Evolutionary conservation across 495 filamentous ascomycete genomes (phyloP), one percentile per base, ranked within the genome.

Genomic region (Aspergillus sclerotiicarbonarius): DNA sequence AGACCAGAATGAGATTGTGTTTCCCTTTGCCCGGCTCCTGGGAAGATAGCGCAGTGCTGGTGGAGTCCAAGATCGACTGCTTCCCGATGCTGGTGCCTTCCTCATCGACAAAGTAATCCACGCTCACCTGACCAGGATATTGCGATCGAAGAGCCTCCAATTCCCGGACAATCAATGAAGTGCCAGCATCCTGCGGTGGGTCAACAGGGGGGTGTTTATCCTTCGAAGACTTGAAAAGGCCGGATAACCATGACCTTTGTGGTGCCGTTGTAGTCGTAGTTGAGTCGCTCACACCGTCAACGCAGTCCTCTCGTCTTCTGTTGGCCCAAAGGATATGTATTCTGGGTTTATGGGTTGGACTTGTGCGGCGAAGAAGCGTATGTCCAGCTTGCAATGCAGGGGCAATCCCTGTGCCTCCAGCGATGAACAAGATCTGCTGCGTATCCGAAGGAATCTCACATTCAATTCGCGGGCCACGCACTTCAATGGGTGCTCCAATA

Each of bases 361-460:
- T 56, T 33, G 63, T 65, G 35, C 72, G 67, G 33, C 58, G 62
- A 52, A 86, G 69, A 4, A 94, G 63, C 8, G 80, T 81, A 56
- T 84, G 72, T 35, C 84, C 90, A 21, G 86, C 81, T 71, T 98
- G 93, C 61, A 97, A 67, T 32, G 93, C 94, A 0, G 93, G 90
- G 20, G 90, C 91, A 68, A 98, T 94, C 0, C 93, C 94, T 6
- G 94, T 98, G 0, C 94, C 94, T 0, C 92, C 94, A 13, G 93
- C 94, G 32, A 97, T 75, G 69, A 98, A 96, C 3, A 97, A 66
- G 2, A 96, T 77, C 32, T 82, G 71, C 18, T 71, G 75, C 37
- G 74, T 86, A 44, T 74, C 65, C 13, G 66, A 56, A 10, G 78
- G 88, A 33, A 87, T 83, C 62, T 72, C 80, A 57, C 79, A 90